Evolutionary conservation across 2,329 filamentous ascomycete species (phyloP), one percentile per base, ranked within the genome.

Genomic region (Cladorrhinum sp.): DNA sequence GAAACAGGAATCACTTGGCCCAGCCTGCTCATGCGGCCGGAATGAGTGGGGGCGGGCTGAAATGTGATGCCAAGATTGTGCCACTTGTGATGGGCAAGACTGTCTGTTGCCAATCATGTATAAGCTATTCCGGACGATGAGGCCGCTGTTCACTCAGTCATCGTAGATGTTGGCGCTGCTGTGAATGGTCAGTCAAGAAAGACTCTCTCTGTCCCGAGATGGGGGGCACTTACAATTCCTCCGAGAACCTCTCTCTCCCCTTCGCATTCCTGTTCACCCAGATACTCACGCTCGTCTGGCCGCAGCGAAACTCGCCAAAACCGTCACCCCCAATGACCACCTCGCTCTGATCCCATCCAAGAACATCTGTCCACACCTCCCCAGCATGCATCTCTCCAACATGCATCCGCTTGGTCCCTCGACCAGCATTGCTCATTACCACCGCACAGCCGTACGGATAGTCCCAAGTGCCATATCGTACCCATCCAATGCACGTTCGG

Each of bases 281-380:
- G 4, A 89, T 79, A 58, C 81, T 80, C 2, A 87, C 80, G 63
- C 82, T 85, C 56, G 79, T 77, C 42, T 78, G 76, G 18, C 74
- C 74, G 57, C 84, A 85, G 1, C 76, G 76, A 66, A 90, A 90
- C 28, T 78, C 65, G 0, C 83, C 87, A 63, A 80, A 86, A 0
- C 87, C 87, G 12, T 84, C 79, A 1, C 79, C 74, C 64, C 85
- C 85, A 64, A 91, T 88, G 30, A 75, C 74, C 0, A 89, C 82
- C 64, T 84, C 79, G 0, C 76, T 75, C 21, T 42, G 36, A 51
- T 81, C 69, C 82, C 82, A 85, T 9, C 78, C 82, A 52, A 86
- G 73, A 1, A 90, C 73, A 71, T 90, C 86, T 0, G 82, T 85
- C 86, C 87, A 90, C 28, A 75, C 74, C 73, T 89, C 83, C 0